A percentile compares a stretch with the other conserved stretches of the same genome.
These are phyloP conservation scores for Wallacemonas sp. DNA, from an alignment of 208 protist genomes.

Conservation along the genomic window DNA sequence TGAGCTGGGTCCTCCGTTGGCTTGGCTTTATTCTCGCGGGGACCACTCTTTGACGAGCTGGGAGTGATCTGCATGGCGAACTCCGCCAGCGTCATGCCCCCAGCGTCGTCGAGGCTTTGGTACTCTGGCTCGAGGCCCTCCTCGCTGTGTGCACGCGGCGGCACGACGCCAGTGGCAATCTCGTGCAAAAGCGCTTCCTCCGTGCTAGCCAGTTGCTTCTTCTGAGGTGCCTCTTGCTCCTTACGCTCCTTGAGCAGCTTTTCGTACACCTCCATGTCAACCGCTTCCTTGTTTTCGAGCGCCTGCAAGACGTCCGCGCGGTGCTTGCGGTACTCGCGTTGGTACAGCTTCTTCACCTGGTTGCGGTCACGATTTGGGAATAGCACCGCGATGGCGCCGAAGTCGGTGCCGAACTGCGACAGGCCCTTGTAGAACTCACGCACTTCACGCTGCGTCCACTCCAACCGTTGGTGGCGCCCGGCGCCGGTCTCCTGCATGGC, in stretches of 20 bases:
- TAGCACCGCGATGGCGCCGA: constrained; percentile 79
- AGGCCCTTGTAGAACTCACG: constrained; percentile 79
- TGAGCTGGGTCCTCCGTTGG: not conserved
- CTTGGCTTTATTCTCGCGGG: not conserved
- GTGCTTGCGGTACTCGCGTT: constrained; percentile 66
- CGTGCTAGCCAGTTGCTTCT: constrained; percentile 50
- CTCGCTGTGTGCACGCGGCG: no score
- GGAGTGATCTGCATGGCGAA: constrained; percentile 1
- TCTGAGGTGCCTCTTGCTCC: constrained; percentile 28
- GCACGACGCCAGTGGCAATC: constrained; percentile 28
- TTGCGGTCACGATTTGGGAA: constrained; percentile 56
- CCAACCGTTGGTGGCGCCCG: constrained; percentile 28
- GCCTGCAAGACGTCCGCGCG: constrained; percentile 54
- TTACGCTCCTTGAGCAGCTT: constrained; percentile 42
- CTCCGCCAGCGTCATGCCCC: constrained; percentile 19
- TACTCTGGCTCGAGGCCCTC: no score
- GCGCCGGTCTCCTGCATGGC: no score
- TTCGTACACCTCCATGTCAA: constrained; percentile 71
- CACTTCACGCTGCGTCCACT: constrained; percentile 81
- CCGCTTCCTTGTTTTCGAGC: constrained; percentile 44
- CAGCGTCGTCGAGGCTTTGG: no score
- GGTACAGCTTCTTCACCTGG: constrained; percentile 86
- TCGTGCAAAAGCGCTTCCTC: constrained; percentile 55
- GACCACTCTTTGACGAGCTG: no score
- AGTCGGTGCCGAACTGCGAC: constrained; percentile 90